Evolutionary conservation across 2,329 filamentous ascomycete genomes (phyloP), one percentile per base, ranked within the genome.

Genomic region (Exophiala oligosperma): DNA sequence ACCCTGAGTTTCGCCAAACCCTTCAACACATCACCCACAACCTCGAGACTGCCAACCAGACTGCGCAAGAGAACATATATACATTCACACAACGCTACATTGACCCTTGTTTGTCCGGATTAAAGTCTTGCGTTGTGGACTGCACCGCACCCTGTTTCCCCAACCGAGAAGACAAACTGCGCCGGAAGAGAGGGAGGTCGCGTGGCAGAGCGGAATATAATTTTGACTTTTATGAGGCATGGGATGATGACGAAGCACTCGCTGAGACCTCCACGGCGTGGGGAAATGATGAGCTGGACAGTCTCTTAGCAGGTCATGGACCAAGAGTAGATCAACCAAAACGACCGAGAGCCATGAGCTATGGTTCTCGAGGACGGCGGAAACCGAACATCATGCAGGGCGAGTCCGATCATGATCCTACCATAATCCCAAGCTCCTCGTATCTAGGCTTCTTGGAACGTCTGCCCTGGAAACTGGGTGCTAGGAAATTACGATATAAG

Each of bases 221-320:
- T 69, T 97, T 97, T 71, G 93, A 97, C 73, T 97, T 97, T 72
- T 97, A 97, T 77, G 93, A 97, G 74, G 93, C 97, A 74, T 97
- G 93, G 93, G 91, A 96, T 61, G 80, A 83, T 47, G 81, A 85
- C 54, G 82, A 85, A 56, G 68, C 61, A 41, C 57, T 62, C 4
- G 62, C 66, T 29, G 81, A 83, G 51, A 79, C 78, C 35, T 82
- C 85, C 40, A 82, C 86, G 52, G 87, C 85, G 47, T 96, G 91
- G 90, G 87, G 88, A 40, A 86, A 83, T 66, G 92, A 95, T 68
- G 92, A 96, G 70, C 86, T 95, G 77, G 93, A 96, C 71, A 82
- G 91, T 52, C 75, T 97, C 62, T 76, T 96, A 51, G 90, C 88
- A 9, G 88, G 89, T 4, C 59, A 70, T 63, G 77, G 79, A 6